phyloP scores from a whole-genome alignment of 2,329 filamentous ascomycete species.

The Hymenoscyphus occultus region DNA sequence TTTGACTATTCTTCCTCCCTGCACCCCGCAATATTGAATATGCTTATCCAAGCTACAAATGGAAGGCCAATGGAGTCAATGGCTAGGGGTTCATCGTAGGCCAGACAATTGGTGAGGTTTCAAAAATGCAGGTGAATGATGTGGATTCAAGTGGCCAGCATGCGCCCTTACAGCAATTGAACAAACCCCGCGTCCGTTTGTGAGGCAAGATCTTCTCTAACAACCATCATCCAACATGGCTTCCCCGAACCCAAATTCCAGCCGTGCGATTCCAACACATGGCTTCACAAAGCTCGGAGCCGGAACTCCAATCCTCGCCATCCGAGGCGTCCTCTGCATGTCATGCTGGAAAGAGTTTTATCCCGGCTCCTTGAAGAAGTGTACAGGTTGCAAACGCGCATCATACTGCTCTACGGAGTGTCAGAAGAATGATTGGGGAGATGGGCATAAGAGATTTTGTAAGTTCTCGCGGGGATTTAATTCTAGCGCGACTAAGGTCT shows the following conservation, averaged over 20 bases:
- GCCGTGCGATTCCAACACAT: neutral
- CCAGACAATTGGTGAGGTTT: neutral
- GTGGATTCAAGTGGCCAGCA: neutral
- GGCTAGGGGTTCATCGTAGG: neutral
- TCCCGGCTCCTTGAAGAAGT: slow-evolving; percentile 13
- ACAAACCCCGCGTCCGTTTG: neutral
- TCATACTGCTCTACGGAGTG: slow-evolving; percentile 30
- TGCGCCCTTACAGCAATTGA: neutral
- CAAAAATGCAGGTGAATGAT: neutral
- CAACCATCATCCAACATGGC: neutral
- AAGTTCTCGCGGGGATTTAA: slow-evolving; percentile 13
- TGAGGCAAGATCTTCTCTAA: neutral
- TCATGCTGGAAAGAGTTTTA: slow-evolving; percentile 7
- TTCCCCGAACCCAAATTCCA: neutral
- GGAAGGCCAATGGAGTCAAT: neutral
- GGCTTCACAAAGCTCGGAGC: slow-evolving; percentile 3
- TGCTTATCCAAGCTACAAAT: neutral
- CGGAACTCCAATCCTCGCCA: slow-evolving; percentile 15
- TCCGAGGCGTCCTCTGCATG: slow-evolving; percentile 17
- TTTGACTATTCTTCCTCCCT: too few species aligned
- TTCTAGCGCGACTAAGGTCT: neutral
- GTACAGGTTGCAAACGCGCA: slow-evolving; percentile 18
- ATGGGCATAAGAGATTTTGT: slow-evolving; percentile 20
- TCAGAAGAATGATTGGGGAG: slow-evolving; percentile 29
- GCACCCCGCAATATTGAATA: neutral